phyloP scores from a whole-genome alignment of 2,329 filamentous ascomycete species.

The Trichoderma afroharzianum region DNA sequence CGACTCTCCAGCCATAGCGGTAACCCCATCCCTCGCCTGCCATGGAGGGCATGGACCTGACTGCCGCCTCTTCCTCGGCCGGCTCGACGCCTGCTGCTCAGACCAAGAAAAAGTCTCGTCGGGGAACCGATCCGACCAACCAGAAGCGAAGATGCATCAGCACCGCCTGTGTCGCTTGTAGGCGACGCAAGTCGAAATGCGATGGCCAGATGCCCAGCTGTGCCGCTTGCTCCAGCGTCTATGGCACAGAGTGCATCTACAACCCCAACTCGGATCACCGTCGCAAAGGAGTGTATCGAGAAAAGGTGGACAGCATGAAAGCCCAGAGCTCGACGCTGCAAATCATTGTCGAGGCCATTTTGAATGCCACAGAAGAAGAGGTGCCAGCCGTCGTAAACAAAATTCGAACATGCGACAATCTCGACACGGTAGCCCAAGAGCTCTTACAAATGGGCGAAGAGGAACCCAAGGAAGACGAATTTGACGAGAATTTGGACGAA shows the following conservation, averaged over 20 bases:
- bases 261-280: conserved; percentile 95
- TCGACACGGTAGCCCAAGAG: conserved; percentile 53
- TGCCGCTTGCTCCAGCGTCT: conserved; percentile 93
- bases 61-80: not conserved
- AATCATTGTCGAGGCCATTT: conserved; percentile 86
- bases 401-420: conserved; percentile 79
- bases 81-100: conserved; percentile 7
- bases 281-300: conserved; percentile 93
- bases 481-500: conserved; percentile 36
- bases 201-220: conserved; percentile 89
- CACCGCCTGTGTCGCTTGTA: conserved; percentile 79
- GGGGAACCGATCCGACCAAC: conserved; percentile 43
- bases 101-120: conserved; percentile 49
- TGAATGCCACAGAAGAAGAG: conserved; percentile 86
- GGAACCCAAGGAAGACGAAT: conserved; percentile 20
- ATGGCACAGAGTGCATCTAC: conserved; percentile 86
- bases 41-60: not conserved
- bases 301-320: conserved; percentile 85
- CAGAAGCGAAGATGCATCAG: conserved; percentile 75
- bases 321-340: conserved; percentile 84
- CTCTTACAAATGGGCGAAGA: conserved; percentile 43
- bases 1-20: not conserved
- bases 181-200: conserved; percentile 80
- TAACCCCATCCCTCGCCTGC: not conserved
- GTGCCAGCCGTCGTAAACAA: conserved; percentile 76